Percentiles rank a stretch among this genome's conserved stretches.
These are phyloP conservation scores for Podaxis sp. DNA, from an alignment of 768 basidiomycete species.

Conservation along the genomic window DNA sequence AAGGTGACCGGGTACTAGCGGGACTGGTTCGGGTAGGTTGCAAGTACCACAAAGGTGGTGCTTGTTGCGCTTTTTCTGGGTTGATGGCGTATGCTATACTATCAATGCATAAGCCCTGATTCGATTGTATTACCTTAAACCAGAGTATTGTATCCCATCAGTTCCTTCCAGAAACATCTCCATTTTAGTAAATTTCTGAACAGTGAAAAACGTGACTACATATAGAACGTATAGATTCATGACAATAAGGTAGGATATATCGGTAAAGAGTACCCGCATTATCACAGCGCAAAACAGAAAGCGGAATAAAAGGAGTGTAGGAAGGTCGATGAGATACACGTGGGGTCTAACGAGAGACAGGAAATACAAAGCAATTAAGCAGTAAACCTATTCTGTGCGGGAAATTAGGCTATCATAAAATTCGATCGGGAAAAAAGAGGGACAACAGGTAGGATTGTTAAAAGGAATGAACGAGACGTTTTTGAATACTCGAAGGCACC, in stretches of 20 bases:
- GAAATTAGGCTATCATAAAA: constrained; percentile 7
- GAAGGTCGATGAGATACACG: constrained; percentile 4
- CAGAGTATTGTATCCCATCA: neutral
- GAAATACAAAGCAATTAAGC: constrained; percentile 11
- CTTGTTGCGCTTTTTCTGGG: neutral
- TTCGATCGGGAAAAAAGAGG: constrained; percentile 4
- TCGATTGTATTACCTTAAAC: neutral
- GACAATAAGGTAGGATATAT: constrained; percentile 11
- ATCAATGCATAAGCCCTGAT: neutral
- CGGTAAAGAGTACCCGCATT: constrained; percentile 8
- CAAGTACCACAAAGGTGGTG: constrained; percentile 22
- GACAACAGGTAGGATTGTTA: constrained; percentile 1
- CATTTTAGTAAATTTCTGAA: neutral
- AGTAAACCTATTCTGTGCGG: neutral
- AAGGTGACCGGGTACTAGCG: neutral
- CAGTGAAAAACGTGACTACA: constrained; percentile 4
- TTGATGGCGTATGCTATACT: neutral
- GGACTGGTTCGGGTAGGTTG: neutral
- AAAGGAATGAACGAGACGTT: constrained; percentile 13
- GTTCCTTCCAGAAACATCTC: neutral
- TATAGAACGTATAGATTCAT: constrained; percentile 10
- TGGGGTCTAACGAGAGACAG: constrained; percentile 7
- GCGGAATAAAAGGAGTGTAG: constrained; percentile 4
- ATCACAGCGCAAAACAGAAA: constrained; percentile 12
- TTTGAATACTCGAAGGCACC: constrained; percentile 8